Base-by-base conservation (phyloP, 1,284 basidiomycete genomes). In the Ceratobasidium sp. region DNA sequence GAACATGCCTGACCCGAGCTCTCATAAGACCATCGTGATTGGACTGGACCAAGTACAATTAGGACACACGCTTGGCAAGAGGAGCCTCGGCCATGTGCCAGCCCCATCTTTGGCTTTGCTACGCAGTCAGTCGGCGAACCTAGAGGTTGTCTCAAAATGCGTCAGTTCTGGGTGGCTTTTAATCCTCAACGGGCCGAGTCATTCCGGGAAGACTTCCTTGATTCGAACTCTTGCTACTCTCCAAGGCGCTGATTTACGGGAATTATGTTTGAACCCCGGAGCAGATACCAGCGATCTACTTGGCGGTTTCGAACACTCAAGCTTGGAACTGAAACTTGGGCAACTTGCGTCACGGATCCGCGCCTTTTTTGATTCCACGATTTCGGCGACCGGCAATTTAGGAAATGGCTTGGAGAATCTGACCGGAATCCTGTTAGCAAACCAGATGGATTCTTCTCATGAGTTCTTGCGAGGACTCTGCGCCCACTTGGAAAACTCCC, bases 281-380 rank as follows among this genome's bases (percentile, higher is more conserved):
- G 95, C 94, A 18, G 97, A 99, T 79, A 94, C 95, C 0, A 90
- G 90, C 78, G 97, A 99, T 80, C 90, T 99, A 44, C 83, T 99
- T 48, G 97, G 97, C 59, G 92, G 93, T 76, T 99, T 98, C 78
- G 97, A 99, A 81, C 97, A 99, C 81, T 63, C 77, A 16, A 70
- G 60, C 25, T 40, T 58, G 58, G 60, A 74, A 30, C 49, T 56
- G 33, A 61, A 72, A 23, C 38, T 58, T 28, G 8, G 23, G 23
- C 33, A 73, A 25, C 51, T 66, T 8, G 48, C 46, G 12, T 46
- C 60, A n/a, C 23, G 48, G 48, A 33, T 60, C 21, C 23, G n/a
- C n/a, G 49, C 46, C 12, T 38, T 48, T n/a, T 21, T 70, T 18
- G 30, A 38, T 16, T 23, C 14, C 25, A 51, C 42, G 16, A 30